Evolutionary conservation across 2,329 filamentous ascomycete species (phyloP), one percentile per base, ranked within the genome.

Genomic region (Verticillium tricorpus): DNA sequence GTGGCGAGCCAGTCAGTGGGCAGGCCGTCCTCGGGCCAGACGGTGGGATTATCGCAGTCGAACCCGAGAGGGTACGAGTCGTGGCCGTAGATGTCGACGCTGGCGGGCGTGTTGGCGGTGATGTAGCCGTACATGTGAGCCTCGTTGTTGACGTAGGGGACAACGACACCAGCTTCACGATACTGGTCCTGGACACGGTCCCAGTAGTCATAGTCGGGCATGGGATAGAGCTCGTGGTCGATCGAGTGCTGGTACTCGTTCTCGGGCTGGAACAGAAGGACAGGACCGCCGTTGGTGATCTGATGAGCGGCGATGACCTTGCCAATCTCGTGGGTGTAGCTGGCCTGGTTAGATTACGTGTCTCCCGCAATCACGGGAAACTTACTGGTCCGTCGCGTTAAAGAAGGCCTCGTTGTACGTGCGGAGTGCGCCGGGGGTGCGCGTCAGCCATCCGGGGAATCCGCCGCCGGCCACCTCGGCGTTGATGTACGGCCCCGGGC

Each of bases 201-300:
- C 73, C 93, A 86, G 70, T 93, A 95, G 0, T 82, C 78, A 0
- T 82, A 79, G 67, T 92, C 86, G 0, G 89, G 89, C 66, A 89
- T 91, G 0, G 75, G 72, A 3, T 82, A 76, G 9, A 52, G 45
- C 12, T 52, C 45, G 2, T 76, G 76, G 4, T 76, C 74, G 1
- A 79, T 80, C 19, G 77, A 74, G 1, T 83, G 87, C 37, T 58
- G 57, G 70, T 94, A 93, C 72, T 95, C 92, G 65, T 95, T 96
- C 72, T 96, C 92, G 0, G 90, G 88, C 71, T 96, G 92, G 52
- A 90, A 82, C 1, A 94, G 76, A 63, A 96, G 91, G 8, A 96
- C 82, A 0, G 91, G 91, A 0, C 92, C 92, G 0, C 90, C 91
- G 59, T 93, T 91, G 1, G 90, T 94, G 69, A 96, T 93, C 68